phyloP scores from a whole-genome alignment of 73 alveolate species.

The Tetrahymena malaccensis region DNA sequence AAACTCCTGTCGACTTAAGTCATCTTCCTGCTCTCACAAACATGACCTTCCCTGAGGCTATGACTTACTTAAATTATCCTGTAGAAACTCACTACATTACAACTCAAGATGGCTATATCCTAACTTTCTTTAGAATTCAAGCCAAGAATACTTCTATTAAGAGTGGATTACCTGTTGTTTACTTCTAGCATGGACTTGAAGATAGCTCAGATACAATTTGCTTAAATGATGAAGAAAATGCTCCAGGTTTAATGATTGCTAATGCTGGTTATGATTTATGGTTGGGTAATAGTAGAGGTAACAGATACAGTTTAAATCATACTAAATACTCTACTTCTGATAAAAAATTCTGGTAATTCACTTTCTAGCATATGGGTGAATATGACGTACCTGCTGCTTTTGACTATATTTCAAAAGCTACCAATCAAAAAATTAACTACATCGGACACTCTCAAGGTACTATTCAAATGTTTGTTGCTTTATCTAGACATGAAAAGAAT shows the following conservation, averaged over 20 bases:
- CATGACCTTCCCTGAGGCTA: constrained; percentile 26
- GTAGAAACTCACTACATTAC: constrained; percentile 59
- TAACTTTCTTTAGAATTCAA: constrained; percentile 62
- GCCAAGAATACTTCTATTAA: constrained; percentile 36
- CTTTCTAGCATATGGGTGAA: constrained; percentile 76
- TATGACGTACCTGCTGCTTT: constrained; percentile 74
- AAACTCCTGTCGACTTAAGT: not conserved
- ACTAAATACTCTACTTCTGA: constrained; percentile 24
- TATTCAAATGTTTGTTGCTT: constrained; percentile 68
- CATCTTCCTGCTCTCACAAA: not conserved
- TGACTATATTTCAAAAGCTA: constrained; percentile 45
- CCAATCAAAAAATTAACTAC: constrained; percentile 66
- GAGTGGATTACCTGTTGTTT: constrained; percentile 55
- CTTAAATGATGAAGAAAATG: constrained; percentile 50
- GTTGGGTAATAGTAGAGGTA: constrained; percentile 77
- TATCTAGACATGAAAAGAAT: constrained; percentile 24
- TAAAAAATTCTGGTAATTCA: constrained; percentile 69
- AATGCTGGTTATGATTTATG: constrained; percentile 73
- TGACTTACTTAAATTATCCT: constrained; percentile 32
- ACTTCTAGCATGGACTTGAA: constrained; percentile 77
- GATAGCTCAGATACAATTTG: constrained; percentile 65
- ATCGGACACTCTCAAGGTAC: constrained; percentile 91
- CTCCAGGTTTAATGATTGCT: constrained; percentile 66
- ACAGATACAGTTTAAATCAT: constrained; percentile 7
- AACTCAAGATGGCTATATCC: constrained; percentile 81